Conservation (phyloP, 129 eudicot genomes). For the Helichrysum umbraculigerum region DNA sequence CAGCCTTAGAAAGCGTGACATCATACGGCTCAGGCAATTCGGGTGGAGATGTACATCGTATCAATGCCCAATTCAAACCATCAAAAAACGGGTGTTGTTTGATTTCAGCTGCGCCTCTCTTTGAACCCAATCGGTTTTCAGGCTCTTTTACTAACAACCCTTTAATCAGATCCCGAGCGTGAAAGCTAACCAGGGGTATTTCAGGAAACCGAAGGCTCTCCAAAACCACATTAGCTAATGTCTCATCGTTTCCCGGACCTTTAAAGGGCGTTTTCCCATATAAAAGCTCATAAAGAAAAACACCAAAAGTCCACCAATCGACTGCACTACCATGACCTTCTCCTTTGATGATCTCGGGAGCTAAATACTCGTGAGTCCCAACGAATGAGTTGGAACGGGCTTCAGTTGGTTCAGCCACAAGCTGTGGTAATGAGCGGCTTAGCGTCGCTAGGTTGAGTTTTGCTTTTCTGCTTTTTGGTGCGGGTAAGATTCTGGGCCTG, state of each 20-base stretch:
- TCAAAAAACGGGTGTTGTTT: slow-evolving; percentile 93
- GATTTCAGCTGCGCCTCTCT: slow-evolving; percentile 93
- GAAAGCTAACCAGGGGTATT: slow-evolving; percentile 78
- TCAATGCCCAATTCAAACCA: slow-evolving; percentile 95
- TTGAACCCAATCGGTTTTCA: slow-evolving; percentile 71
- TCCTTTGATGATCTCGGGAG: slow-evolving; percentile 96
- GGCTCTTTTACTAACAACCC: slow-evolving; percentile 84
- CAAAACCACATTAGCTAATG: slow-evolving; percentile 81
- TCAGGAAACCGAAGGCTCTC: slow-evolving; percentile 79
- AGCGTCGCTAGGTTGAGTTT: slow-evolving; percentile 48
- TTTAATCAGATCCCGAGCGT: slow-evolving; percentile 83
- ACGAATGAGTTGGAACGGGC: slow-evolving; percentile 99
- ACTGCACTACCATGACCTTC: slow-evolving; percentile 99
- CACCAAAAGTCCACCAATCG: slow-evolving; percentile 99
- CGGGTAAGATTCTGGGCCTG: slow-evolving; percentile 52
- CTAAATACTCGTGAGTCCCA: slow-evolving; percentile 95
- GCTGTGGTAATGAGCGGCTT: slow-evolving; percentile 59
- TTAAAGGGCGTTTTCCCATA: slow-evolving; percentile 92
- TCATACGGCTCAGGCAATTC: slow-evolving; percentile 67
- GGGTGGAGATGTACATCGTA: slow-evolving; percentile 88
- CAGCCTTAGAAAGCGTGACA: slow-evolving; percentile 31
- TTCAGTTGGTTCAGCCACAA: slow-evolving; percentile 91
- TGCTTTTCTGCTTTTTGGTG: slow-evolving; percentile 47
- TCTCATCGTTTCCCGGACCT: slow-evolving; percentile 85
- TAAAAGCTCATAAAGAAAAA: slow-evolving; percentile 92